Conservation (phyloP, 352 stramenopile species). For the Globisporangium spinosum region DNA sequence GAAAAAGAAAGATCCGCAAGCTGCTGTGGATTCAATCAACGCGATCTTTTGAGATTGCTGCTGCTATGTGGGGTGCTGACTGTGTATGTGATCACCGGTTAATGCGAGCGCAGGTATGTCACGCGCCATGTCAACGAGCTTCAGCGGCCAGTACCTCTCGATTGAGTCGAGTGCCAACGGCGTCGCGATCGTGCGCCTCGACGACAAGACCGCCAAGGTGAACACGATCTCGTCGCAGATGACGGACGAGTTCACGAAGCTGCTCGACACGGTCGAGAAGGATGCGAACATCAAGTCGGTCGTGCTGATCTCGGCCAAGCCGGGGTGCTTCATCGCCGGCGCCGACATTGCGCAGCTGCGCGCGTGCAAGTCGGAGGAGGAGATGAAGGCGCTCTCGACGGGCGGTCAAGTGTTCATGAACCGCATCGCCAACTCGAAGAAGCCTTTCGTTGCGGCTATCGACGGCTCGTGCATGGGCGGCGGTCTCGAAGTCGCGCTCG, state of each 20-base stretch:
- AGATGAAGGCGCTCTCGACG: conserved; percentile 91
- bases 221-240: conserved; percentile 93
- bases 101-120: conserved; percentile 6
- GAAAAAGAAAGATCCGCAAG: conserved; percentile 2
- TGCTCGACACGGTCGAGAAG: conserved; percentile 88
- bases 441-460: conserved; percentile 95
- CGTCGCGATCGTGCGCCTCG: conserved; percentile 91
- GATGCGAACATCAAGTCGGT: conserved; percentile 93
- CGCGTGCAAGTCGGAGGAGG: conserved; percentile 80
- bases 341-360: conserved; percentile 97
- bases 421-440: conserved; percentile 89
- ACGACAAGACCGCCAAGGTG: conserved; percentile 89
- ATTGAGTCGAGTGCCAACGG: conserved; percentile 85
- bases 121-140: conserved; percentile 29
- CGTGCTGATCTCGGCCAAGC: conserved; percentile 97
- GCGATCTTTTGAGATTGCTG: conserved; percentile 1
- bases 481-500: conserved; percentile 95
- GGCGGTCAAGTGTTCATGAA: conserved; percentile 93
- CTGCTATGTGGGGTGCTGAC: not conserved
- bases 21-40: not conserved
- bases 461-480: conserved; percentile 95
- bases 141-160: conserved; percentile 78
- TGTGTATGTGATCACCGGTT: not conserved
- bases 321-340: conserved; percentile 97
- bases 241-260: conserved; percentile 79